Evolutionary conservation across 352 stramenopile genomes (phyloP), one percentile per base, ranked within the genome.

Genomic region (Phytophthora constricta): DNA sequence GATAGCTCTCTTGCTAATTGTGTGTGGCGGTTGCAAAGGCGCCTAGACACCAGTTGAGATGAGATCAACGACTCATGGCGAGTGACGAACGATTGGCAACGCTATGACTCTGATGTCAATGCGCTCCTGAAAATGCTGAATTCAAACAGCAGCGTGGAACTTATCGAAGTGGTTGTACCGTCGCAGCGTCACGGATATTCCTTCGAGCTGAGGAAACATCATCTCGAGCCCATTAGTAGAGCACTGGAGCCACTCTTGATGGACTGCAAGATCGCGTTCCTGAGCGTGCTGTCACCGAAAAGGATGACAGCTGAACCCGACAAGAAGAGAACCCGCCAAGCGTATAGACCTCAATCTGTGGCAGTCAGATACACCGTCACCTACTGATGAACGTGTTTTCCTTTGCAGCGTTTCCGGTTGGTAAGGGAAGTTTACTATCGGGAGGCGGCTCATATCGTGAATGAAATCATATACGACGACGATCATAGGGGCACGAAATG

Each of bases 111-210:
- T 1, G 43, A 57, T 45, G 19, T 31, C 10, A 33, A 58, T 2
- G 5, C 9, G n/a, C 3, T 65, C 7, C 13, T 58, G 57, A 7
- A 52, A 10, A 65, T 65, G 47, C 37, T 59, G 3, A 14, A 39
- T 3, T 34, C 22, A 4, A 65, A 65, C 26, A 39, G n/a, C 14
- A 57, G 22, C 2, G 17, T 53, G 11, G 47, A 65, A 9, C 58
- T 56, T 20, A 5, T 65, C 4, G 58, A 65, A 1, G 34, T 65
- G n/a, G 25, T 65, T n/a, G 47, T 14, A 9, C 33, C 45, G 0
- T 22, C 19, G 2, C 19, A 49, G 11, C 19, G 50, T 17, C 8
- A 50, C 1, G 16, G 22, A 23, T 63, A 50, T 23, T 16, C 20
- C 27, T 31, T 34, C 2, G 23, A 16, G 16, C 56, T 63, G n/a